phyloP scores from a whole-genome alignment of 306 rosid genomes.

The Lablab purpureus region DNA sequence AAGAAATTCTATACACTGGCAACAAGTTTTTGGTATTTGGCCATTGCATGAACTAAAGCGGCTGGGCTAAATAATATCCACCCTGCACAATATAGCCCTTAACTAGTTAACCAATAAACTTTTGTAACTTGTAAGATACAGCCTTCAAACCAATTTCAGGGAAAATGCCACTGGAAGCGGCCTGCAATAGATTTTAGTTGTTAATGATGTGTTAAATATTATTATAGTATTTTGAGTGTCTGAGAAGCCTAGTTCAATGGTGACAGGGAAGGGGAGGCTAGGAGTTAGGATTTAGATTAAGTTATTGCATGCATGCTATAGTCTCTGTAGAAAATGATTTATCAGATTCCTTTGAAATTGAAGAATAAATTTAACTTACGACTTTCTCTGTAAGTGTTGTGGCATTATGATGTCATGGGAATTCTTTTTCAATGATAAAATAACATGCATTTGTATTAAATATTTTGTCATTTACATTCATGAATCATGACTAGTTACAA shows the following conservation, averaged over 20 bases:
- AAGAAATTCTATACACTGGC: conserved; percentile 15
- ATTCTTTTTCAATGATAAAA: neutral
- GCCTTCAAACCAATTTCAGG: conserved; percentile 14
- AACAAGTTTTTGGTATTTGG: conserved; percentile 8
- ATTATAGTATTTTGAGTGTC: neutral
- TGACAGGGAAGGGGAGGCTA: conserved; percentile 4
- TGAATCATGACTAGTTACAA: neutral
- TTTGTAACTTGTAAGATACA: neutral
- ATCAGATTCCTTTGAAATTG: conserved; percentile 11
- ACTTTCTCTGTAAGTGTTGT: neutral
- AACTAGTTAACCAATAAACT: conserved; percentile 25
- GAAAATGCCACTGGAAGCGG: conserved; percentile 23
- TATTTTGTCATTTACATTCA: neutral
- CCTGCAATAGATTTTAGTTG: conserved; percentile 8
- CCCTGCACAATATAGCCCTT: neutral
- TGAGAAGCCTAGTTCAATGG: conserved; percentile 27
- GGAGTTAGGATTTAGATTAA: neutral
- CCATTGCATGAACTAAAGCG: conserved; percentile 21
- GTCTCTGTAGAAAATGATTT: conserved; percentile 3
- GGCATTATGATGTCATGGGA: neutral
- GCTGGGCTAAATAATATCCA: conserved; percentile 13
- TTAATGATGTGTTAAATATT: conserved; percentile 13
- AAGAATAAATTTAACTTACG: neutral
- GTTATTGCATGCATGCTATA: conserved; percentile 6
- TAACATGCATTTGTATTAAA: neutral